Evolutionary conservation across 1,284 basidiomycete species (phyloP).

Genomic region (Phellinidium pouzarii): DNA sequence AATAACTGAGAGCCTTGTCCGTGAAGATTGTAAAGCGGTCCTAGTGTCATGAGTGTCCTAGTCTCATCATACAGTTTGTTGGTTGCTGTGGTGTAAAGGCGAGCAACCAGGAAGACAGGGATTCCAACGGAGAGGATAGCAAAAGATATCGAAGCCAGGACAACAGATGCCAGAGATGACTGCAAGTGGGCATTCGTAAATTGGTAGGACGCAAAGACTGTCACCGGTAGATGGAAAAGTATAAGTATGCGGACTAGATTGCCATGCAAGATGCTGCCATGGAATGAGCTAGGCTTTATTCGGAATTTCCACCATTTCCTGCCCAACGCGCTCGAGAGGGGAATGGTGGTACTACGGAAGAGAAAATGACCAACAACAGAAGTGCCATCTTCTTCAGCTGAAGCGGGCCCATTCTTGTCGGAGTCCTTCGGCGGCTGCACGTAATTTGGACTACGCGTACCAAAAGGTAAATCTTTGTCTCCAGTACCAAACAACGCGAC

Average conservation of each 20-base stretch:
- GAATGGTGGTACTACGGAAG: slow-evolving; percentile 29
- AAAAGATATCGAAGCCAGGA: slow-evolving; percentile 72
- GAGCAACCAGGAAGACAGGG: slow-evolving; percentile 69
- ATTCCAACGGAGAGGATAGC: slow-evolving; percentile 72
- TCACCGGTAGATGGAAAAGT: slow-evolving; percentile 91
- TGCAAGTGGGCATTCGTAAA: slow-evolving; percentile 54
- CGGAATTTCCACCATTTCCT: slow-evolving; percentile 51
- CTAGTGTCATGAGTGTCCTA: slow-evolving; percentile 81
- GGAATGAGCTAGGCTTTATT: slow-evolving; percentile 65
- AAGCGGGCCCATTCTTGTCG: slow-evolving; percentile 11
- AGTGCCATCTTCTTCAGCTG: slow-evolving; percentile 16
- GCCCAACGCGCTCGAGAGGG: slow-evolving; percentile 20
- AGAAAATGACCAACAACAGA: slow-evolving; percentile 27
- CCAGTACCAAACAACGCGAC: slow-evolving; percentile 35
- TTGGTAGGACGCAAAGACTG: slow-evolving; percentile 85
- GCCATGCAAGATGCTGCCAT: slow-evolving; percentile 73
- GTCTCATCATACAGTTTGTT: slow-evolving; percentile 94
- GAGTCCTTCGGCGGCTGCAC: slow-evolving; percentile 11
- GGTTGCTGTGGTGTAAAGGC: slow-evolving; percentile 73
- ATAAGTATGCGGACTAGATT: slow-evolving; percentile 87
- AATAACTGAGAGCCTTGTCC: slow-evolving; percentile 89
- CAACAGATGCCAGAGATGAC: slow-evolving; percentile 52
- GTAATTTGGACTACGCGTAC: slow-evolving; percentile 13
- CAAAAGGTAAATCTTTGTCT: slow-evolving; percentile 24
- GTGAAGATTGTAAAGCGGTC: slow-evolving; percentile 95